These are phyloP conservation scores for Hyphopichia homilentoma DNA, from an alignment of 805 yeast species.

Conservation along the genomic window DNA sequence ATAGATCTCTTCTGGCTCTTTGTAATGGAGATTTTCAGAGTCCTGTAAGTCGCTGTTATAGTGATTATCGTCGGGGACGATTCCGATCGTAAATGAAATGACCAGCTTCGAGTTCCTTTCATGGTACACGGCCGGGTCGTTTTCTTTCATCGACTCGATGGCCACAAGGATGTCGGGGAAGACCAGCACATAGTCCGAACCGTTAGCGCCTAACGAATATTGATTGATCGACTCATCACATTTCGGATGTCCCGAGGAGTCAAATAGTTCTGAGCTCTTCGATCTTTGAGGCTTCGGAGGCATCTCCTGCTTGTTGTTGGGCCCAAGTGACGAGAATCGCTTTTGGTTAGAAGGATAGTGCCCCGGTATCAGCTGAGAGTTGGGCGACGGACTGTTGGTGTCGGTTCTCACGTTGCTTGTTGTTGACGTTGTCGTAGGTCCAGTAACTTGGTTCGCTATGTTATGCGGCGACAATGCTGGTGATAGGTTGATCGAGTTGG, in stretches of 20 bases:
- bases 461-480: slow-evolving; percentile 37
- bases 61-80: slow-evolving; percentile 32
- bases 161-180: slow-evolving; percentile 60
- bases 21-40: slow-evolving; percentile 20
- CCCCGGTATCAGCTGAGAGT: slow-evolving; percentile 3
- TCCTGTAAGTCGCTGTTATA: slow-evolving; percentile 14
- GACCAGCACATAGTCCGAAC: slow-evolving; percentile 36
- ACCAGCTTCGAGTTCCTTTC: slow-evolving; percentile 37
- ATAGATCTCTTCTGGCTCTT: slow-evolving; percentile 78
- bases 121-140: slow-evolving; percentile 39
- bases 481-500: slow-evolving; percentile 28
- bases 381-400: slow-evolving; percentile 10
- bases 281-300: no score
- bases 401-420: slow-evolving; percentile 12
- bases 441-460: slow-evolving; percentile 2
- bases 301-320: neutral
- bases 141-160: slow-evolving; percentile 33
- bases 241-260: slow-evolving; percentile 29
- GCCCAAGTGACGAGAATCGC: neutral
- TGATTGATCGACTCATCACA: slow-evolving; percentile 64
- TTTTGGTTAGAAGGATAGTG: slow-evolving; percentile 7
- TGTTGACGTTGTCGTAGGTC: slow-evolving; percentile 6
- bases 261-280: slow-evolving; percentile 11
- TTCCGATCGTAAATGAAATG: slow-evolving; percentile 48
- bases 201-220: slow-evolving; percentile 56